These are phyloP conservation scores for Trichoderma reesei DNA, from an alignment of 495 filamentous ascomycete species.

Conservation along the genomic window DNA sequence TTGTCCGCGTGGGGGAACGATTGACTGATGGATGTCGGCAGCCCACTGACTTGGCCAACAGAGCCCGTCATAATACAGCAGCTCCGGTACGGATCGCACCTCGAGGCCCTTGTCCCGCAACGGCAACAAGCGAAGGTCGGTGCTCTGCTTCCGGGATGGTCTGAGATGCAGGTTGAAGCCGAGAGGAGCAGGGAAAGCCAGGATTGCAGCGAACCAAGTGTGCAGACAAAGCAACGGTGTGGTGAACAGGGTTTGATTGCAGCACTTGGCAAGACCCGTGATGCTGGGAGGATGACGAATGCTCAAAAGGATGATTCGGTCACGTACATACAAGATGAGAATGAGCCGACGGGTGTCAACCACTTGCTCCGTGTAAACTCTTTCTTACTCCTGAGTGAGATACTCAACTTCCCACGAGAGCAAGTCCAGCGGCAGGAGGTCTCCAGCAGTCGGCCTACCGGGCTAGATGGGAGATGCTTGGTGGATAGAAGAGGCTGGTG, in stretches of 20 bases:
- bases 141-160: slow-evolving; percentile 5
- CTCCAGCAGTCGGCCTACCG: not conserved
- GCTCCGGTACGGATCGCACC: slow-evolving; percentile 1
- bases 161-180: not conserved
- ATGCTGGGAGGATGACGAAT: not conserved
- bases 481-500: not conserved
- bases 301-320: not conserved
- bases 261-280: not conserved
- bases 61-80: slow-evolving; percentile 1
- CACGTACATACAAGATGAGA: slow-evolving; percentile 3
- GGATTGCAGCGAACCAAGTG: not conserved
- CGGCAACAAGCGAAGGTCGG: not conserved
- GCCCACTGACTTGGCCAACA: not conserved
- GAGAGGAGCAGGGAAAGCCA: slow-evolving; percentile 3
- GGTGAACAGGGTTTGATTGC: not conserved
- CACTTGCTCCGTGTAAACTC: not conserved
- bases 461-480: not conserved
- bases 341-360: not conserved
- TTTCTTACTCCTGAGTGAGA: not conserved
- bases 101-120: not conserved
- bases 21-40: slow-evolving; percentile 7
- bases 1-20: slow-evolving; percentile 9
- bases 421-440: not conserved
- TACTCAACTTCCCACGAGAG: not conserved
- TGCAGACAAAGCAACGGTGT: not conserved